Percentiles rank a stretch among this genome's conserved stretches.
Conservation (phyloP, 176 grass and related monocot genomes). For the Musa schizocarpa region DNA sequence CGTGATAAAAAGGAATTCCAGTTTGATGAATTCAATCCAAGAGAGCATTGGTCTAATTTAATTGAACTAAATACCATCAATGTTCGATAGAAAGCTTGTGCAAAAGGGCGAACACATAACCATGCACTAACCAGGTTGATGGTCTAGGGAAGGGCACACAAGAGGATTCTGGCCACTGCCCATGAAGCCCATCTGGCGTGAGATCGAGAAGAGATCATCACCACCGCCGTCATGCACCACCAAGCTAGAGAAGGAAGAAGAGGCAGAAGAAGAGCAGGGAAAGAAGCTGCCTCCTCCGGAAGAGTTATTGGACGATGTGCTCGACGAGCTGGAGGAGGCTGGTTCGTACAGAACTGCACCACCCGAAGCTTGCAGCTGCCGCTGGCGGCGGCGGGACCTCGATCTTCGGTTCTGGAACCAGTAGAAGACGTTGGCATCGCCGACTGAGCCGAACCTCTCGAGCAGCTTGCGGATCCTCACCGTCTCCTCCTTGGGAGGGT, state of each 20-base stretch:
- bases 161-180: not conserved
- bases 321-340: not conserved
- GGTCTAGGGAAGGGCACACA: not conserved
- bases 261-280: conserved; percentile 4
- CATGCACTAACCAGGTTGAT: conserved; percentile 3
- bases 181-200: conserved; percentile 3
- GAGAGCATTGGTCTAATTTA: too few species aligned
- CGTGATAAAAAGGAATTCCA: too few species aligned
- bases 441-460: conserved; percentile 15
- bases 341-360: not conserved
- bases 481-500: conserved; percentile 16
- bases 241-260: not conserved
- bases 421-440: conserved; percentile 21
- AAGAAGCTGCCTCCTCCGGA: not conserved
- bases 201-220: conserved; percentile 9
- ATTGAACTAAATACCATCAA: too few species aligned
- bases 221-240: not conserved
- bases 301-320: not conserved
- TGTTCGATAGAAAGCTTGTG: not conserved
- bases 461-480: conserved; percentile 15
- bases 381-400: conserved; percentile 10
- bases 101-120: not conserved
- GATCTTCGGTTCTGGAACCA: conserved; percentile 16
- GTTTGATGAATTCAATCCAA: too few species aligned
- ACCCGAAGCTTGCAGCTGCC: not conserved